A percentile compares a stretch with the other conserved stretches of the same genome.
Conservation (phyloP, 371 early-diverging fungal species). For the Mortierella sp. region DNA sequence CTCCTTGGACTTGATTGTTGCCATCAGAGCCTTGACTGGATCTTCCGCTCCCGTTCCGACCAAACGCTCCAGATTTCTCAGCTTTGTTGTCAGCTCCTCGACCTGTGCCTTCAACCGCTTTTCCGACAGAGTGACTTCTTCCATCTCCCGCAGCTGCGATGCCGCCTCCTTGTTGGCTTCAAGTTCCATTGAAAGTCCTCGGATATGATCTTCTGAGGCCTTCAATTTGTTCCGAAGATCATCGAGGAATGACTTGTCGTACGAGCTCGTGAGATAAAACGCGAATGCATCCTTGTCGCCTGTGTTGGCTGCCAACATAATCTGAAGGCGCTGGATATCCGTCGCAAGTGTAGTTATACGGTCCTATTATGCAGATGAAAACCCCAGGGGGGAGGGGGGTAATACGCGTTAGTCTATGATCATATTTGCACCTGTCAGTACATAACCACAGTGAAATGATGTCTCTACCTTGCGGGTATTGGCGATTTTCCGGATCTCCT, state of each 20-base stretch:
- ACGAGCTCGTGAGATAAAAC: conserved; percentile 66
- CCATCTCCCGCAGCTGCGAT: conserved; percentile 34
- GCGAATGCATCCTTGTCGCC: conserved; percentile 80
- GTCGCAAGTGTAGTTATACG: conserved; percentile 75
- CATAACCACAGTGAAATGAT: background rate
- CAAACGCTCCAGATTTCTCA: conserved; percentile 57
- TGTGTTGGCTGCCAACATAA: conserved; percentile 71
- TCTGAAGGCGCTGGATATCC: conserved; percentile 78
- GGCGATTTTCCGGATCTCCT: conserved; percentile 77
- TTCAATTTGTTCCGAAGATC: conserved; percentile 70
- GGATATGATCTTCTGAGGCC: conserved; percentile 60
- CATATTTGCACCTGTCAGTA: conserved; percentile 4
- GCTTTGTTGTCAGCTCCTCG: conserved; percentile 38
- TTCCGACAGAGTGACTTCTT: conserved; percentile 41
- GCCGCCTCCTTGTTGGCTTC: conserved; percentile 39
- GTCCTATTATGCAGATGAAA: conserved; percentile 54
- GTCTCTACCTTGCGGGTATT: conserved; percentile 71
- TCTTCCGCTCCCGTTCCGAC: conserved; percentile 33
- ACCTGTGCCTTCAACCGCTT: conserved; percentile 29
- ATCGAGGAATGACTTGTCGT: conserved; percentile 67
- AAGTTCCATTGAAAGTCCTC: conserved; percentile 24
- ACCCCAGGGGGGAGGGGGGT: background rate
- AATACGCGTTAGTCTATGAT: conserved; percentile 16
- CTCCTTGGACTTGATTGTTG: conserved; percentile 33
- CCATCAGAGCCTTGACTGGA: conserved; percentile 23